phyloP scores from a whole-genome alignment of 2,329 filamentous ascomycete genomes.

The Microdochium paspali region DNA sequence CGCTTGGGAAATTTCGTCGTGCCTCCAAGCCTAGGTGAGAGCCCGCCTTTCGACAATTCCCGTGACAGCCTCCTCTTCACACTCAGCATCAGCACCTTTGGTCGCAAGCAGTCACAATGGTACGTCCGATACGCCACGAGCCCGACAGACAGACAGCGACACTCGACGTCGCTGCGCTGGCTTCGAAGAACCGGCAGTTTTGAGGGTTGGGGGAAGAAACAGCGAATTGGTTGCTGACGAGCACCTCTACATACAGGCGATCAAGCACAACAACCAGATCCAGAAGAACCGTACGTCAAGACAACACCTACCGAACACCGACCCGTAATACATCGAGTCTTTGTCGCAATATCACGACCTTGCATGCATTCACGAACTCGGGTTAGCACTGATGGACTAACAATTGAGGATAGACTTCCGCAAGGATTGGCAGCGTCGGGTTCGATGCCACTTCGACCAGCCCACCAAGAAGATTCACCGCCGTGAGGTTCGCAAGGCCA shows the following conservation, averaged over 20 bases:
- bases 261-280: slow-evolving; percentile 99
- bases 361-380: background rate
- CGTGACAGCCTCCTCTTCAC: background rate
- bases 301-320: background rate
- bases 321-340: background rate
- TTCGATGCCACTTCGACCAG: slow-evolving; percentile 99
- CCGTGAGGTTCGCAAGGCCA: slow-evolving; percentile 82
- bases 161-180: background rate
- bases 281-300: slow-evolving; percentile 78
- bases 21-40: background rate
- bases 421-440: slow-evolving; percentile 99
- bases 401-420: slow-evolving; percentile 66
- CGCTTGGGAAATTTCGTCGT: slow-evolving; percentile 1
- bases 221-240: slow-evolving; percentile 1
- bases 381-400: slow-evolving; percentile 25
- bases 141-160: background rate
- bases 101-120: slow-evolving; percentile 1
- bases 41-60: slow-evolving; percentile 1
- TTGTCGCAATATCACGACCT: background rate
- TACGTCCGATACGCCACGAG: background rate
- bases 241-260: slow-evolving; percentile 50
- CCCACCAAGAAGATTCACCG: slow-evolving; percentile 93
- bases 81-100: background rate
- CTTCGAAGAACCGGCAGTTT: background rate
- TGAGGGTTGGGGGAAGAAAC: slow-evolving; percentile 1